phyloP scores from a whole-genome alignment of 108 stramenopile genomes.

The Cyclotella atomus region DNA sequence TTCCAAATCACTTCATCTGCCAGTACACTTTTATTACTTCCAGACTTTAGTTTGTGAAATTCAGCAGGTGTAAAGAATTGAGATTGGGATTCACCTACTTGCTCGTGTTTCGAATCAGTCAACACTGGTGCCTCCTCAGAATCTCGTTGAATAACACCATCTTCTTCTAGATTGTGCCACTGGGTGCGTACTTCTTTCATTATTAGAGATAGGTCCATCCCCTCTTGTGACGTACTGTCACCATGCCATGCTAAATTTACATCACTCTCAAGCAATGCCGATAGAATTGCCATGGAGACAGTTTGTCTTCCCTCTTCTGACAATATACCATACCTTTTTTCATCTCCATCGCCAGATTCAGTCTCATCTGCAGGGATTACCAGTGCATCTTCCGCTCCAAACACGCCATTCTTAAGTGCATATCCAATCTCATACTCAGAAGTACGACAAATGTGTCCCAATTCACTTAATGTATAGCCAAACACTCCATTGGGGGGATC shows the following conservation, averaged over 20 bases:
- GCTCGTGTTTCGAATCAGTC: neutral
- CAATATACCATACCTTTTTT: conserved; percentile 33
- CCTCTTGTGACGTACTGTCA: neutral
- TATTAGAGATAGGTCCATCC: conserved; percentile 25
- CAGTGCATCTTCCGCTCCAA: conserved; percentile 48
- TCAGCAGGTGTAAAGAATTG: conserved; percentile 27
- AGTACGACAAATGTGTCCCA: conserved; percentile 42
- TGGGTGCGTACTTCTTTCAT: conserved; percentile 35
- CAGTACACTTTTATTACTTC: neutral
- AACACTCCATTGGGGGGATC: conserved; percentile 25
- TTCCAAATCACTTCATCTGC: conserved; percentile 45
- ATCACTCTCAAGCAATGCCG: conserved; percentile 47
- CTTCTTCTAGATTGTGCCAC: conserved; percentile 44
- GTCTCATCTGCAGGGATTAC: conserved; percentile 14
- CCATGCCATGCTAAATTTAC: conserved; percentile 29
- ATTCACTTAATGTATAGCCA: conserved; percentile 33
- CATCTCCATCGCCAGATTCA: neutral
- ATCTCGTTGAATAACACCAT: neutral
- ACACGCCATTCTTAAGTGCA: conserved; percentile 26
- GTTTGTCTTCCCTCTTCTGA: conserved; percentile 49
- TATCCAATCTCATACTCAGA: conserved; percentile 30
- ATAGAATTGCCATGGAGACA: conserved; percentile 44
- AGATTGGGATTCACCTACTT: conserved; percentile 15
- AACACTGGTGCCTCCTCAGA: neutral
- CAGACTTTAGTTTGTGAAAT: conserved; percentile 1